Conservation (phyloP, 2,329 filamentous ascomycete species). For the Calonectria pseudoreteaudii region DNA sequence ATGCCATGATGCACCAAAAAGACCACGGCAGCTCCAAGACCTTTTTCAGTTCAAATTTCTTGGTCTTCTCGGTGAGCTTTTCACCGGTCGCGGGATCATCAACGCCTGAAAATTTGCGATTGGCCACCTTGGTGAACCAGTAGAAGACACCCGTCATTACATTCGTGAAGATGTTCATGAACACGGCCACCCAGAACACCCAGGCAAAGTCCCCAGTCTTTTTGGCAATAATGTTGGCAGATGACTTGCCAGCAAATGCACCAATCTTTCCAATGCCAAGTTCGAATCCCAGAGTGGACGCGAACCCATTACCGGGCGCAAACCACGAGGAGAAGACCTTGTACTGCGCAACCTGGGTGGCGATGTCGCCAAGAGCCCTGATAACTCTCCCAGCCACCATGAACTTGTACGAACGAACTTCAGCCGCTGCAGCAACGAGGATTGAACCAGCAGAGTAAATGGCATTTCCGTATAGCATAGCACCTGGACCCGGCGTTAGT, state of each 20-base stretch:
- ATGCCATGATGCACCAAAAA: conserved; percentile 66
- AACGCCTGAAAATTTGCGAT: conserved; percentile 27
- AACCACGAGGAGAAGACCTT: conserved; percentile 75
- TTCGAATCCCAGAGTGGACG: conserved; percentile 70
- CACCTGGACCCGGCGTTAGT: conserved; percentile 42
- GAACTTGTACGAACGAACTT: conserved; percentile 65
- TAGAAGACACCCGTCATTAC: conserved; percentile 63
- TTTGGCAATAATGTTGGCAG: conserved; percentile 68
- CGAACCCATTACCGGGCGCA: conserved; percentile 69
- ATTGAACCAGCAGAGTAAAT: conserved; percentile 69
- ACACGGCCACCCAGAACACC: conserved; percentile 70
- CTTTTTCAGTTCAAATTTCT: conserved; percentile 65
- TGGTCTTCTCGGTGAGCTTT: conserved; percentile 66
- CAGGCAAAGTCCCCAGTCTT: conserved; percentile 69
- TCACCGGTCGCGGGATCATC: conserved; percentile 64
- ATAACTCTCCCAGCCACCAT: conserved; percentile 69
- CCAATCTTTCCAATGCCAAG: conserved; percentile 70
- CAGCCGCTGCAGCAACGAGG: conserved; percentile 66
- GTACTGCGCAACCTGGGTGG: conserved; percentile 72
- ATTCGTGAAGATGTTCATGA: conserved; percentile 74
- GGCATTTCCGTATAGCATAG: conserved; percentile 68
- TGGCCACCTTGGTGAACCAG: conserved; percentile 56
- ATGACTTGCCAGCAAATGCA: conserved; percentile 68
- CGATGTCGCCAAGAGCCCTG: conserved; percentile 69
- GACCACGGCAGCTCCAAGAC: conserved; percentile 67